Evolutionary conservation across 306 rosid genomes (phyloP).

Genomic region (Trifolium pratense): DNA sequence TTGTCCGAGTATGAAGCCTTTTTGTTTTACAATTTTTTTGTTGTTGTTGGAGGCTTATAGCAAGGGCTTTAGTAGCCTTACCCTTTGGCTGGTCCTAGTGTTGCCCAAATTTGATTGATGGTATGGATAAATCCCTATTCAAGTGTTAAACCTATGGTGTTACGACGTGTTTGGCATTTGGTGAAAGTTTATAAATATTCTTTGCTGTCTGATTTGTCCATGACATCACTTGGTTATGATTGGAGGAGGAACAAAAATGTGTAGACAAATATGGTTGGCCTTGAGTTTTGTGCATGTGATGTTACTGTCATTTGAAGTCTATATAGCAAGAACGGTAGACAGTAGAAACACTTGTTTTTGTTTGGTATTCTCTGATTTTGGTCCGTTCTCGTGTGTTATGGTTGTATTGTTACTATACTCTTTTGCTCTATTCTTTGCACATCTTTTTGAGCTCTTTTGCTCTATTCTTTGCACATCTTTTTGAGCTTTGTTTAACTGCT

Average conservation of each 20-base stretch:
- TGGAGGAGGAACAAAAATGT: not conserved
- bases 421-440: not conserved
- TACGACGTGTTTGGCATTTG: too few relatives aligned
- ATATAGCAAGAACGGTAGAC: too few relatives aligned
- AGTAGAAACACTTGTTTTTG: not conserved
- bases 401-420: too few relatives aligned
- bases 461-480: not conserved
- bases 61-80: too few relatives aligned
- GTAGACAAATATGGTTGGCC: not conserved
- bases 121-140: not conserved
- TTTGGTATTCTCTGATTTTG: not conserved
- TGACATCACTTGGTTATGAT: not conserved
- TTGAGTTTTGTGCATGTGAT: not conserved
- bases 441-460: not conserved
- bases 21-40: too few relatives aligned
- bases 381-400: too few relatives aligned
- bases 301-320: not conserved
- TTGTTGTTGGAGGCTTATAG: too few relatives aligned
- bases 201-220: too few relatives aligned
- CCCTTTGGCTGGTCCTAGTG: too few relatives aligned
- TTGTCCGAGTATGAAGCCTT: too few relatives aligned
- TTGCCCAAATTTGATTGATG: not conserved
- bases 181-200: too few relatives aligned
- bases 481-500: not conserved
- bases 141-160: not conserved